These are phyloP conservation scores for Amniculicola lignicola DNA, from an alignment of 495 filamentous ascomycete genomes.

Conservation along the genomic window DNA sequence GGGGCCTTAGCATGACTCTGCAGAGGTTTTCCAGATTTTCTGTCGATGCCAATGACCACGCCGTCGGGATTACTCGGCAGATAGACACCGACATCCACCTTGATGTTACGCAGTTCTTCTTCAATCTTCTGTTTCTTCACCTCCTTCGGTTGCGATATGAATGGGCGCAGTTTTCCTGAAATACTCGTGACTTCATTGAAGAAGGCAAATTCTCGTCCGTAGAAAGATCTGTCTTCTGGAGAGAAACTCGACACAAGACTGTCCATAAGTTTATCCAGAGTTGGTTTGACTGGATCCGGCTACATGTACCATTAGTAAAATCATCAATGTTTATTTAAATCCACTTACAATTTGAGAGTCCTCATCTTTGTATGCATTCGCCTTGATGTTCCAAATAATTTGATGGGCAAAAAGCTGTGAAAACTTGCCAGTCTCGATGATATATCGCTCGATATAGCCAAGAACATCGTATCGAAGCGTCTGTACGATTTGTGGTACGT, in stretches of 20 bases:
- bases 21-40: slow-evolving; percentile 93
- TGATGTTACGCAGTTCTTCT: slow-evolving; percentile 93
- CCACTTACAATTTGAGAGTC: slow-evolving; percentile 75
- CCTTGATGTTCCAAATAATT: slow-evolving; percentile 99
- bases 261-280: slow-evolving; percentile 83
- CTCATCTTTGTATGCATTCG: slow-evolving; percentile 96
- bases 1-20: slow-evolving; percentile 98
- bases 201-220: slow-evolving; percentile 92
- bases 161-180: slow-evolving; percentile 90
- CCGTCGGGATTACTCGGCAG: slow-evolving; percentile 96
- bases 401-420: slow-evolving; percentile 98
- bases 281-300: slow-evolving; percentile 91
- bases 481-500: slow-evolving; percentile 96
- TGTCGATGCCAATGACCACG: slow-evolving; percentile 93
- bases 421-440: slow-evolving; percentile 90
- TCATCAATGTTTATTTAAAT: neutral
- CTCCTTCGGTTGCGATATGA: slow-evolving; percentile 85
- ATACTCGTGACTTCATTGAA: slow-evolving; percentile 96
- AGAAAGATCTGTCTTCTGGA: slow-evolving; percentile 73
- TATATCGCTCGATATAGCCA: slow-evolving; percentile 94
- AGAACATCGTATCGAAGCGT: slow-evolving; percentile 91
- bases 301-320: slow-evolving; percentile 34
- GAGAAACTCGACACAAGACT: slow-evolving; percentile 81
- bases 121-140: slow-evolving; percentile 99
- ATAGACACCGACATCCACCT: slow-evolving; percentile 95